Conservation (phyloP, 306 rosid genomes). For the Fragaria ananassa region DNA sequence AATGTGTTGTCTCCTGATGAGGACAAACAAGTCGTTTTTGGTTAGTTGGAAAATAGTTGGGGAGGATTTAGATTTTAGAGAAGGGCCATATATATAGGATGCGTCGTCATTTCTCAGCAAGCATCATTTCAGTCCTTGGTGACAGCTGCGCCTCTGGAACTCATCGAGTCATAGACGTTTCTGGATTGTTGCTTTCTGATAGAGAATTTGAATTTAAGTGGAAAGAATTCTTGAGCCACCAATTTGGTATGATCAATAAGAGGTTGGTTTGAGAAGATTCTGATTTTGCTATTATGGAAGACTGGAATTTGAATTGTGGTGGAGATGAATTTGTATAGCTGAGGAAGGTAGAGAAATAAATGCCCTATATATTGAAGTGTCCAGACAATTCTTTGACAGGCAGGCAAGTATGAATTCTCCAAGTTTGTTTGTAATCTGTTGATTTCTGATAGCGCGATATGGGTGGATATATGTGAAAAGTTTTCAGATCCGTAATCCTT, state of each 20-base stretch:
- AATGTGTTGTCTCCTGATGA: conserved; percentile 26
- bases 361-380: background rate
- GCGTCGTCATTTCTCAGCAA: conserved; percentile 43
- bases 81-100: conserved; percentile 22
- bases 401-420: background rate
- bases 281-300: background rate
- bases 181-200: conserved; percentile 11
- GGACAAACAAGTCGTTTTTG: conserved; percentile 31
- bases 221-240: background rate
- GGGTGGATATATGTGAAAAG: too few relatives aligned
- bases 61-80: conserved; percentile 6
- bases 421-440: background rate
- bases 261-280: background rate
- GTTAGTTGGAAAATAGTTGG: conserved; percentile 19
- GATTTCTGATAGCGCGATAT: background rate
- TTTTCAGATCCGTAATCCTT: too few relatives aligned
- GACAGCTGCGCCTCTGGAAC: conserved; percentile 13
- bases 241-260: too few relatives aligned
- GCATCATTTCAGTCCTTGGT: background rate
- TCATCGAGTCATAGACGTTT: background rate
- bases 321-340: conserved; percentile 4
- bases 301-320: conserved; percentile 10
- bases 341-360: background rate
- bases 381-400: background rate
- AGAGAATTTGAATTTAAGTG: background rate